These are phyloP conservation scores for Ramularia endophylla DNA, from an alignment of 2,329 filamentous ascomycete genomes.

Conservation along the genomic window DNA sequence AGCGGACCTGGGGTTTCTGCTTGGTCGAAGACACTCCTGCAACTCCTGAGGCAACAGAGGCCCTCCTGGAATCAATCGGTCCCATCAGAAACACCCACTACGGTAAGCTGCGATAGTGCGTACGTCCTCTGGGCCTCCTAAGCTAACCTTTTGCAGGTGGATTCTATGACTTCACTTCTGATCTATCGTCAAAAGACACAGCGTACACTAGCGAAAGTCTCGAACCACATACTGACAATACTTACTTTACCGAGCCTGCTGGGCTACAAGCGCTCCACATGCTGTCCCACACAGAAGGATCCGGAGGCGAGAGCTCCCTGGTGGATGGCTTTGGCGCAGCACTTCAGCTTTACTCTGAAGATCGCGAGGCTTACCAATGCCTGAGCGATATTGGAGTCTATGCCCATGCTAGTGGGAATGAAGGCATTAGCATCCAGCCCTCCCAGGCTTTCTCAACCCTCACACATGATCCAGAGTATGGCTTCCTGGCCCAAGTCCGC, in stretches of 20 bases:
- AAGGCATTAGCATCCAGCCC: conserved; percentile 73
- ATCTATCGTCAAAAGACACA: conserved; percentile 66
- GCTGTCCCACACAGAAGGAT: conserved; percentile 65
- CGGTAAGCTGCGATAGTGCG: conserved; percentile 48
- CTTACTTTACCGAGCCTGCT: conserved; percentile 89
- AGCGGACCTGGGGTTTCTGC: conserved; percentile 68
- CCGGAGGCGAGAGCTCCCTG: conserved; percentile 72
- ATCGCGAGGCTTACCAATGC: conserved; percentile 51
- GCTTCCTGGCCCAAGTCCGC: conserved; percentile 58
- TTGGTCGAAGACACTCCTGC: conserved; percentile 68
- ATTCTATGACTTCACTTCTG: conserved; percentile 83
- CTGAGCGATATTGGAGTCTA: conserved; percentile 57
- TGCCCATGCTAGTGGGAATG: conserved; percentile 82
- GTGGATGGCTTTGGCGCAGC: conserved; percentile 83
- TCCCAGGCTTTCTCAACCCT: conserved; percentile 66
- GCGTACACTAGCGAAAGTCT: conserved; percentile 77
- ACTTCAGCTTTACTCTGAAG: conserved; percentile 48
- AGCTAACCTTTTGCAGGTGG: conserved; percentile 41
- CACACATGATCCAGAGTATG: conserved; percentile 46
- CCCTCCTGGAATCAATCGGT: conserved; percentile 72
- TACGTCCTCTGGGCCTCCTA: not conserved
- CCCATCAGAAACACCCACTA: conserved; percentile 91
- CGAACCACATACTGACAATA: conserved; percentile 85
- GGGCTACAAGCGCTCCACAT: conserved; percentile 91
- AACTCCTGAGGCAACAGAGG: conserved; percentile 63